phyloP scores from a whole-genome alignment of 768 basidiomycete genomes.

The Lentinula raphanica region DNA sequence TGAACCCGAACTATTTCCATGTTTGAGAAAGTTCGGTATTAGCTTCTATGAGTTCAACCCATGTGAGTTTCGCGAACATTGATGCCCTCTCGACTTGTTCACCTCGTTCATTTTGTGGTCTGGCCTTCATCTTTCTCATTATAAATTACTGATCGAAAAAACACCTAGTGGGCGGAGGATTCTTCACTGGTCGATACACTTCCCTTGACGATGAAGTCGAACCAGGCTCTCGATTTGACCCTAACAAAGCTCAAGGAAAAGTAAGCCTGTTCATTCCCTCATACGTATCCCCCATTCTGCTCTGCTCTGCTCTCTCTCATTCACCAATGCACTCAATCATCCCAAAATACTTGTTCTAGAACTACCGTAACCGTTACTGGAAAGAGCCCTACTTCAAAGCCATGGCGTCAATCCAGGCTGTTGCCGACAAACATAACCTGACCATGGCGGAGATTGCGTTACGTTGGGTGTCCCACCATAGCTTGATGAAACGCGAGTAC shows the following conservation, averaged over 20 bases:
- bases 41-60: constrained; percentile 56
- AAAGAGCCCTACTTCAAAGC: constrained; percentile 49
- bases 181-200: constrained; percentile 50
- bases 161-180: constrained; percentile 48
- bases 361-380: constrained; percentile 46
- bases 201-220: constrained; percentile 37
- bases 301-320: background rate
- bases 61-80: constrained; percentile 31
- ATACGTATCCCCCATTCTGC: too few species aligned
- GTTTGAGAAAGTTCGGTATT: constrained; percentile 52
- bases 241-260: constrained; percentile 38
- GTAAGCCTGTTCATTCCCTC: constrained; percentile 19
- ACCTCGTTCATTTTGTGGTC: background rate
- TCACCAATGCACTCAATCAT: too few species aligned
- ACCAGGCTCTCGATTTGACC: constrained; percentile 55
- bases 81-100: background rate
- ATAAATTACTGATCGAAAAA: background rate
- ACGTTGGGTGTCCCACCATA: constrained; percentile 59
- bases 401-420: constrained; percentile 37
- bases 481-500: constrained; percentile 38
- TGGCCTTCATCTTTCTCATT: background rate
- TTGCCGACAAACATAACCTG: constrained; percentile 40
- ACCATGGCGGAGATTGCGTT: constrained; percentile 51
- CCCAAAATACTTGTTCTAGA: constrained; percentile 14
- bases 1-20: constrained; percentile 46